Conservation (phyloP, 805 yeast species). For the Candida incommunis region DNA sequence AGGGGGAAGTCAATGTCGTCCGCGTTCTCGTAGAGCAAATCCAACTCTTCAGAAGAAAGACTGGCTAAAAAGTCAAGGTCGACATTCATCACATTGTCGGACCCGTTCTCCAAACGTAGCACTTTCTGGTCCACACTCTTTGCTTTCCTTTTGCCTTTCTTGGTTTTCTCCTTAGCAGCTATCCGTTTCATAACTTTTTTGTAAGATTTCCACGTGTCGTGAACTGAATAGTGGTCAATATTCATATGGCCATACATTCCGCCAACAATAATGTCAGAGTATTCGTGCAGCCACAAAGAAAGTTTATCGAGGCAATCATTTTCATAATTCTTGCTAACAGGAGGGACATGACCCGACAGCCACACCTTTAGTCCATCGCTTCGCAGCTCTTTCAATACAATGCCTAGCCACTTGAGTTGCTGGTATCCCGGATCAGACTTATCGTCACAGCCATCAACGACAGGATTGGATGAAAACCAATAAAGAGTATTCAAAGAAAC, state of each 20-base stretch:
- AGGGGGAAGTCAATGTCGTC: neutral
- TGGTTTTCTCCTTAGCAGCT: slow-evolving; percentile 3
- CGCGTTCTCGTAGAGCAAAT: neutral
- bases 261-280: slow-evolving; percentile 71
- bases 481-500: slow-evolving; percentile 68
- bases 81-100: neutral
- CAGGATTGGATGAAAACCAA: slow-evolving; percentile 60
- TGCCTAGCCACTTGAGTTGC: slow-evolving; percentile 64
- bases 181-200: slow-evolving; percentile 11
- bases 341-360: slow-evolving; percentile 84
- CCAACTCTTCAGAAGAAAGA: neutral
- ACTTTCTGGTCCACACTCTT: too few species aligned
- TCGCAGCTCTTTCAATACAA: slow-evolving; percentile 58
- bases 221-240: slow-evolving; percentile 69
- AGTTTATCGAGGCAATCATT: slow-evolving; percentile 59
- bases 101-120: too few species aligned
- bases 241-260: slow-evolving; percentile 86
- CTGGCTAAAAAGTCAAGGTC: neutral
- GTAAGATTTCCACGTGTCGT: slow-evolving; percentile 59
- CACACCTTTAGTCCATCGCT: slow-evolving; percentile 68
- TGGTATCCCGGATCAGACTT: slow-evolving; percentile 70
- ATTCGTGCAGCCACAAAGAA: slow-evolving; percentile 71
- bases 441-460: slow-evolving; percentile 66
- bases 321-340: slow-evolving; percentile 65
- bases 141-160: too few species aligned